phyloP scores from a whole-genome alignment of 345 rosid species.

The Linum lewisii region DNA sequence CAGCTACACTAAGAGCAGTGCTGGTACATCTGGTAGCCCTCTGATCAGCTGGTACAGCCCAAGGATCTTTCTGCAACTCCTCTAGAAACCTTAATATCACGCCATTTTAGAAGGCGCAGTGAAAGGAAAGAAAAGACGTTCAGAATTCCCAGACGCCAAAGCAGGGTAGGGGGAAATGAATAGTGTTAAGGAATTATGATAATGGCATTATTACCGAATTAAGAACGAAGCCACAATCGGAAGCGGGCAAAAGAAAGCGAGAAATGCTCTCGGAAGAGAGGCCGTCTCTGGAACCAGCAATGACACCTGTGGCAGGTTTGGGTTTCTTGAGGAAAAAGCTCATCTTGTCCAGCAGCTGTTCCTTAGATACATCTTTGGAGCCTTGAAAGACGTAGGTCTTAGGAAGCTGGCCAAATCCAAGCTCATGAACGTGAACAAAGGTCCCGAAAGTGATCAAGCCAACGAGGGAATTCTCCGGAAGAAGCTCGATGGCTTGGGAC shows the following conservation, averaged over 20 bases:
- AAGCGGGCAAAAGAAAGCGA: conserved; percentile 77
- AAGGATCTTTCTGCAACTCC: conserved; percentile 80
- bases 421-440: conserved; percentile 73
- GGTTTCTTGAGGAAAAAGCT: conserved; percentile 73
- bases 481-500: conserved; percentile 63
- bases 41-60: conserved; percentile 65
- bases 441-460: conserved; percentile 78
- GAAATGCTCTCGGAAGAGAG: conserved; percentile 79
- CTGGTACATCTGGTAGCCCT: conserved; percentile 82
- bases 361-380: conserved; percentile 63
- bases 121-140: not conserved
- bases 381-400: conserved; percentile 77
- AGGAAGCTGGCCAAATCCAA: conserved; percentile 63
- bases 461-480: conserved; percentile 62
- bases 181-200: not conserved
- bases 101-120: not conserved
- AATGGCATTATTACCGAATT: conserved; percentile 35
- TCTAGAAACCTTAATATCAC: conserved; percentile 47
- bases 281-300: conserved; percentile 81
- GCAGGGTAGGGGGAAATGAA: not conserved
- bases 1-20: conserved; percentile 82
- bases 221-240: conserved; percentile 77
- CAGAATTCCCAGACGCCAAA: not conserved
- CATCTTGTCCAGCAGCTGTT: conserved; percentile 75
- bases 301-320: conserved; percentile 67